phyloP scores from a whole-genome alignment of 768 basidiomycete genomes.

The Auricularia cornea region DNA sequence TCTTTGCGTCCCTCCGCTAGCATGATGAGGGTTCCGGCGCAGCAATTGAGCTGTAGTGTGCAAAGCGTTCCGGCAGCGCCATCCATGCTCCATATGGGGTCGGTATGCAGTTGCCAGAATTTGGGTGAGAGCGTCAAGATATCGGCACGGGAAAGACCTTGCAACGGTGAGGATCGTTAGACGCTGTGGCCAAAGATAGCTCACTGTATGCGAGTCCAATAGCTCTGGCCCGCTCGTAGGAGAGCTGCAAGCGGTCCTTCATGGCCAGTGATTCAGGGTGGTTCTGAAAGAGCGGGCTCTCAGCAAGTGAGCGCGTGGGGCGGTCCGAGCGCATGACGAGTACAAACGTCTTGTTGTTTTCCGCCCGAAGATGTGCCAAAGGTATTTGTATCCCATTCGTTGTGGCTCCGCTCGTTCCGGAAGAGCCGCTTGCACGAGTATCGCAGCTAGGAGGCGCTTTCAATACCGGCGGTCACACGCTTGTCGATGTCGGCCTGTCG shows the following conservation, averaged over 20 bases:
- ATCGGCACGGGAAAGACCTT: conserved; percentile 19
- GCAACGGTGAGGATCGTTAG: neutral
- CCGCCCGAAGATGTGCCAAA: too few species aligned
- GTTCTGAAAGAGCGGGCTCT: too few species aligned
- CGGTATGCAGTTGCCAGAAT: conserved; percentile 47
- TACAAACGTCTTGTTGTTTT: too few species aligned
- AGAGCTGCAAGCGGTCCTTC: conserved; percentile 25
- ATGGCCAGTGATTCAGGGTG: too few species aligned
- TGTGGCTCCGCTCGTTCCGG: too few species aligned
- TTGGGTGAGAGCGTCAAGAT: conserved; percentile 39
- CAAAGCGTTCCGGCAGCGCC: conserved; percentile 47
- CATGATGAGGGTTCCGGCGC: conserved; percentile 46
- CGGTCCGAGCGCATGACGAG: too few species aligned
- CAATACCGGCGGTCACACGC: too few species aligned
- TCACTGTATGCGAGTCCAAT: conserved; percentile 42
- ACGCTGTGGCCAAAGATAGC: conserved; percentile 10
- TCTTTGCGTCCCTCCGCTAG: conserved; percentile 42
- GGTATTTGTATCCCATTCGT: too few species aligned
- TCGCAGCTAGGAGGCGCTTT: too few species aligned
- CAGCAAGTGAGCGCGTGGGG: too few species aligned
- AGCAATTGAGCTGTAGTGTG: conserved; percentile 42
- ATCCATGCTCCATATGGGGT: conserved; percentile 44
- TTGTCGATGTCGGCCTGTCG: too few species aligned
- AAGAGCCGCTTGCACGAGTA: too few species aligned
- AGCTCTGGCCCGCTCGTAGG: conserved; percentile 43